Evolutionary conservation across 2,329 filamentous ascomycete genomes (phyloP).

Genomic region (Beauveria medogensis): DNA sequence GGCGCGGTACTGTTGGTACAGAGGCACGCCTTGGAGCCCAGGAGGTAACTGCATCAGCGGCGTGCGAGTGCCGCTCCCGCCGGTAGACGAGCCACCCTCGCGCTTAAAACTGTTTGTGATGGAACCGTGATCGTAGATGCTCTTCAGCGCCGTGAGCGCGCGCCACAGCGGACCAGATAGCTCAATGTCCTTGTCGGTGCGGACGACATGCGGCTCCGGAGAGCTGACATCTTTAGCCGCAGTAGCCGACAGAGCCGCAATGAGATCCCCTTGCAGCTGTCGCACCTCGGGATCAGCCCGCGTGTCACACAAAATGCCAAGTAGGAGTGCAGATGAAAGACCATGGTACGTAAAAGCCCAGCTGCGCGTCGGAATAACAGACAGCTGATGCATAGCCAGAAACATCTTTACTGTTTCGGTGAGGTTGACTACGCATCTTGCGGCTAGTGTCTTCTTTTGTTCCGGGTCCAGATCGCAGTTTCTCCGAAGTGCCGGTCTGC

Average conservation of each 20-base stretch:
- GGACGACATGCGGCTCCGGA: conserved; percentile 43
- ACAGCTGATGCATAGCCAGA: conserved; percentile 59
- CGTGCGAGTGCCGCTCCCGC: conserved; percentile 38
- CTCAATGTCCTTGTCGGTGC: conserved; percentile 53
- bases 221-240: conserved; percentile 54
- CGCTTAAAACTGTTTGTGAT: conserved; percentile 44
- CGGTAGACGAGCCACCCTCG: conserved; percentile 38
- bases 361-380: conserved; percentile 56
- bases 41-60: conserved; percentile 26
- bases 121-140: conserved; percentile 59
- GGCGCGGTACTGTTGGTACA: conserved; percentile 20
- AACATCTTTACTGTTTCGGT: conserved; percentile 62
- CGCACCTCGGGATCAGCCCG: conserved; percentile 56
- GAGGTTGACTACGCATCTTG: conserved; percentile 53
- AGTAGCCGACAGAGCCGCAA: conserved; percentile 54
- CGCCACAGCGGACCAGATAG: conserved; percentile 53
- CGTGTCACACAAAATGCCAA: conserved; percentile 56
- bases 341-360: conserved; percentile 64
- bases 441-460: conserved; percentile 48
- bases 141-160: conserved; percentile 52
- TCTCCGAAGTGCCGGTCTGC: conserved; percentile 51
- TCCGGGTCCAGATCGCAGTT: conserved; percentile 41
- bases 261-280: conserved; percentile 55
- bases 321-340: conserved; percentile 54
- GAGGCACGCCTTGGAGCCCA: conserved; percentile 16